Base-by-base conservation (phyloP, 1,139 yeast genomes). In the Saccharomyces hybrid region DNA sequence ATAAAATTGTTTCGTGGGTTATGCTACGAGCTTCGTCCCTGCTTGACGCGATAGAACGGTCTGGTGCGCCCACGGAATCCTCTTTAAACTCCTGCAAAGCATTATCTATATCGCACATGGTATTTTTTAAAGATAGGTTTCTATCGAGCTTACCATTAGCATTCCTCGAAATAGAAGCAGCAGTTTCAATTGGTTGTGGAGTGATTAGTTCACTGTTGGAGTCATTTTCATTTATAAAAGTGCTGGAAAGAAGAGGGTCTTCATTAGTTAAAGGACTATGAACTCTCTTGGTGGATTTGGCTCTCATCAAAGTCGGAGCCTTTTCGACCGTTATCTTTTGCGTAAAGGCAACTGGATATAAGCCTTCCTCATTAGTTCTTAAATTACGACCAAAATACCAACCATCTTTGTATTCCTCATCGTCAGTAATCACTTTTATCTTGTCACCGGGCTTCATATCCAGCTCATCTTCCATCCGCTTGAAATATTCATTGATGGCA, bases 361-460 rank as follows among this genome's bases (percentile, higher is more conserved):
- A 74, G 0, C 99, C 99, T 16, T 89, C 93, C 56, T 81, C 80
- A 54, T 82, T 81, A 0, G 93, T 84, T 53, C 80, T 69, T 53
- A 88, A 69, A 63, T 91, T 90, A 58, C 84, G 84, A 5, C 98
- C 97, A 86, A 80, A 82, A 67, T 84, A 93, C 99, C 99, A 93
- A 14, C 98, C 98, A 70, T 93, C 99, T 62, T 89, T 88, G 70
- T 87, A 93, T 65, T 88, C 97, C 58, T 85, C 81, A 71, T 93
- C 99, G 69, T 90, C 97, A 48, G 95, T 88, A 32, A 95, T 79
- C n/a, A 93, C 90, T 69, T 90, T 96, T 55, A 95, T 79, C n/a
- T n/a, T n/a, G n/a, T n/a, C n/a, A n/a, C n/a, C n/a, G n/a, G n/a
- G n/a, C n/a, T n/a, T n/a, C n/a, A 93, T 78, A 50, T 84, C 82